Base-by-base conservation (phyloP, 2,329 filamentous ascomycete genomes). In the Fusarium oxysporum region DNA sequence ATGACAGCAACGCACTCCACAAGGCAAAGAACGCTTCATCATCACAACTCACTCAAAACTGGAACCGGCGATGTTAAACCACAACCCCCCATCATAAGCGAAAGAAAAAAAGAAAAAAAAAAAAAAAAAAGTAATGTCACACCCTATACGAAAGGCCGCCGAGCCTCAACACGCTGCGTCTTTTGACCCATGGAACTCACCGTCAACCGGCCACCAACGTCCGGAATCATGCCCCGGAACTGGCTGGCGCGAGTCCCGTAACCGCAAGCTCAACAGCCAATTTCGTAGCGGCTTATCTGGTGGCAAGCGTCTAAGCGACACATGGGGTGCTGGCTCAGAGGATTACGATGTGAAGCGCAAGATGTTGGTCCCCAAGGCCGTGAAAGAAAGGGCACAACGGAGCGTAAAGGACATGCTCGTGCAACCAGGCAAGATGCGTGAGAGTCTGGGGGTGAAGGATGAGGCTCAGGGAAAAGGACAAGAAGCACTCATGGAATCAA, bases 181-280 rank as follows among this genome's bases (percentile, higher is more conserved):
- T 66, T 92, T 92, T 76, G 91, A 93, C 80, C 86, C 90, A 9
- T 93, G 91, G 90, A 94, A 94, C 82, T 91, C 91, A 19, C 89
- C 90, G 17, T 90, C 92, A 10, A 91, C 92, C 2, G 93, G 93
- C 50, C 94, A 97, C 80, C 95, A 97, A 82, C 88, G 90, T 44
- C 90, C 93, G 45, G 92, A 96, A 67, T 91, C 90, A 66, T 83
- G 85, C 7, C 86, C 92, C 3, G 88, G 89, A 4, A 87, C 88
- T 30, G 72, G 89, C 78, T 97, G 94, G 94, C 90, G 93, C 30
- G 86, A 90, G 56, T 92, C 90, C 19, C 89, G 93, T 45, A 88
- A 86, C 48, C 81, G 86, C 60, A 96, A 96, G 82, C 85, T 97
- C 43, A 86, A 87, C 51, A 85, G 86, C 77, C 94, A 97, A 80